phyloP scores from a whole-genome alignment of 129 eudicot genomes.

The sunflower (Helianthus annuus) region HanXRQr2.0-SUNRISE NC_035440.2:68158639-68159138 shows the following conservation, averaged over 20 bases:
- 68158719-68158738: conserved; percentile 73
- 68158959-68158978: background rate
- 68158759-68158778: conserved; percentile 84
- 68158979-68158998: background rate
- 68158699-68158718: conserved; percentile 66
- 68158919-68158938: conserved; percentile 2
- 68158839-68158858: background rate
- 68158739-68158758: conserved; percentile 87
- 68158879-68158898: conserved; percentile 85
- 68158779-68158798: conserved; percentile 79
- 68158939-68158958: background rate
- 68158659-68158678: background rate
- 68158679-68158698: background rate
- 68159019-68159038: background rate
- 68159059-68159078: background rate
- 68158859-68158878: conserved; percentile 57
- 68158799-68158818: conserved; percentile 49
- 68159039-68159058: background rate
- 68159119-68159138: background rate
- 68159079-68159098: background rate
- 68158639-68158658: background rate
- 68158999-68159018: background rate
- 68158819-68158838: background rate
- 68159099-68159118: background rate
- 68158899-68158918: conserved; percentile 81